Conservation (phyloP, 1,139 yeast species). For the Candida tetrigidarum region DNA sequence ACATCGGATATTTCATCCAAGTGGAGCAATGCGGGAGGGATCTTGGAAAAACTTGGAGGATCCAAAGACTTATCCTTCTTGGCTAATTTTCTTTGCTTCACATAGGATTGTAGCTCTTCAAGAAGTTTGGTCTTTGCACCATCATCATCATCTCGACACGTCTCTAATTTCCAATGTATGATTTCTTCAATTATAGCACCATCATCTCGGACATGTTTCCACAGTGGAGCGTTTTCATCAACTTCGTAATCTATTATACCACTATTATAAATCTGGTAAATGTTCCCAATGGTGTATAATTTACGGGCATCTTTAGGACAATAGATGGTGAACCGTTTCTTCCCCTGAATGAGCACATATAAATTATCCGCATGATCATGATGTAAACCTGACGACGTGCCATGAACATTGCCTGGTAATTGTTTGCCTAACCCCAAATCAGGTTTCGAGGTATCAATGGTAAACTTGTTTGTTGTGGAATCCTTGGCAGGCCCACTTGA, state of each 20-base stretch:
- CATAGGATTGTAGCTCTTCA: conserved; percentile 21
- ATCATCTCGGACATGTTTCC: conserved; percentile 64
- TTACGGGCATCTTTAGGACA: conserved; percentile 63
- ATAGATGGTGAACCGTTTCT: conserved; percentile 67
- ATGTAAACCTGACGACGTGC: conserved; percentile 75
- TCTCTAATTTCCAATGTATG: conserved; percentile 37
- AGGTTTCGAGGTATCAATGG: conserved; percentile 15
- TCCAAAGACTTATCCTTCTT: conserved; percentile 32
- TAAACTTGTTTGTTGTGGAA: conserved; percentile 6
- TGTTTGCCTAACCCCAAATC: conserved; percentile 47
- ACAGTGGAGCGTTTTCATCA: conserved; percentile 56
- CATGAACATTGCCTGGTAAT: conserved; percentile 47
- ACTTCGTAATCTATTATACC: conserved; percentile 68
- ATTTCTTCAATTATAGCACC: conserved; percentile 60
- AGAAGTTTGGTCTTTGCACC: conserved; percentile 16
- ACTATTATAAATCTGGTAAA: conserved; percentile 52
- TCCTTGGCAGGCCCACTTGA: conserved; percentile 8
- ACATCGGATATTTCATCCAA: conserved; percentile 50
- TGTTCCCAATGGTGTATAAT: conserved; percentile 63
- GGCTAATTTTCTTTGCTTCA: conserved; percentile 15
- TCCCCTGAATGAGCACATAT: conserved; percentile 61
- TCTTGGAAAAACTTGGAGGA: conserved; percentile 69
- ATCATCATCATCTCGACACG: conserved; percentile 12
- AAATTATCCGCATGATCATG: conserved; percentile 82
- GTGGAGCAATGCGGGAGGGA: conserved; percentile 68